Evolutionary conservation across 2,329 filamentous ascomycete genomes (phyloP).

Genomic region (Malbranchea cinnamomea): DNA sequence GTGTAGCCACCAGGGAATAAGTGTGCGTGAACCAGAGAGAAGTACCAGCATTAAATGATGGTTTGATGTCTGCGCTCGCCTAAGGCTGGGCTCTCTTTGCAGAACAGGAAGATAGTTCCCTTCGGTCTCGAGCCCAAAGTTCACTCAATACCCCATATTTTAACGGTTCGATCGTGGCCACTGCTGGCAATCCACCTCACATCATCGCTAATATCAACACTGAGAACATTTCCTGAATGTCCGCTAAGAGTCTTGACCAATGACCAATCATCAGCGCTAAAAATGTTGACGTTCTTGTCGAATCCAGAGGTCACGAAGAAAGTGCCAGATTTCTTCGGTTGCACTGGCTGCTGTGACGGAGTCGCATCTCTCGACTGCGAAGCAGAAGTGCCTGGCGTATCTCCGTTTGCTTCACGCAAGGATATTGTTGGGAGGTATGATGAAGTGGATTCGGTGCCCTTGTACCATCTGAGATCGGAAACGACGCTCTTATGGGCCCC

Average conservation of each 20-base stretch:
- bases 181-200: constrained; percentile 88
- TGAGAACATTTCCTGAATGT: constrained; percentile 83
- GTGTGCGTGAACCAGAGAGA: no score
- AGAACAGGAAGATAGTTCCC: no score
- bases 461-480: constrained; percentile 87
- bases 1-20: no score
- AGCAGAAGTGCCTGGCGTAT: constrained; percentile 14
- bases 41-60: no score
- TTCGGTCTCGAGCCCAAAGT: no score
- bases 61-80: no score
- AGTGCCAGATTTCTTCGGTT: constrained; percentile 75
- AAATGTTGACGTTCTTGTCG: constrained; percentile 89
- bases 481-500: constrained; percentile 86
- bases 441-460: constrained; percentile 62
- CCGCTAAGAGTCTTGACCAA: constrained; percentile 75
- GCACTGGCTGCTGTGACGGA: constrained; percentile 23
- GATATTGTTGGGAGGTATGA: constrained; percentile 44
- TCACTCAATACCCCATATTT: constrained; percentile 85
- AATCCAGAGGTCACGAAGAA: constrained; percentile 88
- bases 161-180: constrained; percentile 87
- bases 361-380: constrained; percentile 9
- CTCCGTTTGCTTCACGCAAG: constrained; percentile 47
- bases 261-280: constrained; percentile 92
- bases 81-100: no score
- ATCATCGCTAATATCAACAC: constrained; percentile 74